These are phyloP conservation scores for Pelargonium australe DNA, from an alignment of 441 rosid species.

Conservation along the genomic window DNA sequence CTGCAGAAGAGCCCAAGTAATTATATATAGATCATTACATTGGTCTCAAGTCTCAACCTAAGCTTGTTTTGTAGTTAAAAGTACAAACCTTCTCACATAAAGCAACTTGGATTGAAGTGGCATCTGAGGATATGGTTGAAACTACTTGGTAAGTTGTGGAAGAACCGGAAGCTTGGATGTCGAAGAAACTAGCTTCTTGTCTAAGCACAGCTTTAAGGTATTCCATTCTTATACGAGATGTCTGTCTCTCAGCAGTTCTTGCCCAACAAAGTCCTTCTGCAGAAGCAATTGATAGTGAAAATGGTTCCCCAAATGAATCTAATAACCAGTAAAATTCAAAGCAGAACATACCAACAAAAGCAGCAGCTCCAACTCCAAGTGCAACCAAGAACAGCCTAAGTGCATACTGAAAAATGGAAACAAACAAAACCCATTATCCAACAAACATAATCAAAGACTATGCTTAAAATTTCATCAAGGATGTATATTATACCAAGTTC, in stretches of 20 bases:
- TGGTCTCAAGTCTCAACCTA: background rate
- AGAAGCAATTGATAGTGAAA: background rate
- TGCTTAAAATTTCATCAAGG: too few relatives aligned
- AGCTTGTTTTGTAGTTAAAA: background rate
- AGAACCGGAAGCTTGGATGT: constrained; percentile 54
- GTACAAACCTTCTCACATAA: constrained; percentile 51
- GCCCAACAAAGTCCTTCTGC: constrained; percentile 77
- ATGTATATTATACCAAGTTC: too few relatives aligned
- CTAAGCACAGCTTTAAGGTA: constrained; percentile 62
- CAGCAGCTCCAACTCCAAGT: constrained; percentile 9
- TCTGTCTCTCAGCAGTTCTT: constrained; percentile 66
- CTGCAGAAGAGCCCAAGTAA: constrained; percentile 24
- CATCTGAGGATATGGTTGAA: constrained; percentile 55
- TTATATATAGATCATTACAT: too few relatives aligned
- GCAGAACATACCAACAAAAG: constrained; percentile 7
- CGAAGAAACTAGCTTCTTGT: constrained; percentile 65
- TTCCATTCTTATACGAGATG: constrained; percentile 50
- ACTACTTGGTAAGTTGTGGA: constrained; percentile 64
- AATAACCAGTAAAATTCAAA: background rate
- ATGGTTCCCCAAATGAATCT: background rate
- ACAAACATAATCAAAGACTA: too few relatives aligned
- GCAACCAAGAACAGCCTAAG: constrained; percentile 4
- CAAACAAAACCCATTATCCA: too few relatives aligned
- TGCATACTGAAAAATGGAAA: constrained; percentile 5
- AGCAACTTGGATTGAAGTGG: constrained; percentile 64